Evolutionary conservation across 2,329 filamentous ascomycete species (phyloP).

Genomic region (Penicillium digitatum): DNA sequence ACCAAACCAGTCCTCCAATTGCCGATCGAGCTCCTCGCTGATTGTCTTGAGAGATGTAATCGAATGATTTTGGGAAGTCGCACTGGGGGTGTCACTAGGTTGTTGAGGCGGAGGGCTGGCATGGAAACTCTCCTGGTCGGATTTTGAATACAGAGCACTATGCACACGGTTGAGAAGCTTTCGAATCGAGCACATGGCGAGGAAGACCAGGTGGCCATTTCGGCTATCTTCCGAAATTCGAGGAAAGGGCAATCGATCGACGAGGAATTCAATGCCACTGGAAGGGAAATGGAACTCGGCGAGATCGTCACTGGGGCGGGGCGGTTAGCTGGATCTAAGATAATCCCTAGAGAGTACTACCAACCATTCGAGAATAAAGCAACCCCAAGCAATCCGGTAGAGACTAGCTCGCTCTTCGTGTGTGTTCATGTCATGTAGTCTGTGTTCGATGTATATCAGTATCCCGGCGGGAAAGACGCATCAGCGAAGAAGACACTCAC

Average conservation of each 20-base stretch:
- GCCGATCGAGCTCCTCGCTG: constrained; percentile 14
- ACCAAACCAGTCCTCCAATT: constrained; percentile 15
- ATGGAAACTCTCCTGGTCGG: constrained; percentile 1
- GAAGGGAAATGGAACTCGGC: constrained; percentile 19
- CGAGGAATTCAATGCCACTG: constrained; percentile 15
- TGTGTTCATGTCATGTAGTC: constrained; percentile 10
- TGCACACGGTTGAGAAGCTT: constrained; percentile 19
- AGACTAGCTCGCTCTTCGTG: constrained; percentile 4
- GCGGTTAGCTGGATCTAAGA: background rate
- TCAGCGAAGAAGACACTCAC: constrained; percentile 1
- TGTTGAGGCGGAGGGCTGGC: background rate
- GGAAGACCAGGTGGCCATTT: constrained; percentile 10
- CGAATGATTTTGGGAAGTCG: constrained; percentile 1
- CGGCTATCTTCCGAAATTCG: constrained; percentile 12
- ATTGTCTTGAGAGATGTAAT: constrained; percentile 13
- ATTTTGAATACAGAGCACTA: constrained; percentile 17
- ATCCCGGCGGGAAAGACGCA: background rate
- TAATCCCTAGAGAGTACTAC: background rate
- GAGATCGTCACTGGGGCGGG: constrained; percentile 12
- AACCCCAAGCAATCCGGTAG: constrained; percentile 17
- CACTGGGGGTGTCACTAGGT: background rate
- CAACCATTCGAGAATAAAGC: constrained; percentile 19
- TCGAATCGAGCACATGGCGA: constrained; percentile 19
- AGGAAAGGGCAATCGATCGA: constrained; percentile 15
- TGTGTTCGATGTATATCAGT: constrained; percentile 2